These are phyloP conservation scores for Quercus agrifolia DNA, from an alignment of 306 rosid genomes.

Conservation along the genomic window DNA sequence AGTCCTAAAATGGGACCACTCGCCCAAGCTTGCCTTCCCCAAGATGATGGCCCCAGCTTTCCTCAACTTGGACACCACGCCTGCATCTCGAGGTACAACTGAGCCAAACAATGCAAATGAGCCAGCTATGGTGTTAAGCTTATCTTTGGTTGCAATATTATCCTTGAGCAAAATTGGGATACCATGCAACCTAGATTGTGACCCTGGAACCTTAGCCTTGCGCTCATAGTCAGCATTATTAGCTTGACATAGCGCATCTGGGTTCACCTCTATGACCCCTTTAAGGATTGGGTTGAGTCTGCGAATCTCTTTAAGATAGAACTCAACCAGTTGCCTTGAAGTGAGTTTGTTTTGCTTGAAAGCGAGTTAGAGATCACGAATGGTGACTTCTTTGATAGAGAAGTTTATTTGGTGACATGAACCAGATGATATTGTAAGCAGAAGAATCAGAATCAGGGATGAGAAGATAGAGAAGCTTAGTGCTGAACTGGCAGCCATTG, in stretches of 20 bases:
- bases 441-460: conserved; percentile 3
- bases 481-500: conserved; percentile 17
- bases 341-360: conserved; percentile 44
- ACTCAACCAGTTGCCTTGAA: conserved; percentile 54
- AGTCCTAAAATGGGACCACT: conserved; percentile 50
- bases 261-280: conserved; percentile 56
- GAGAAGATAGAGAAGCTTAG: background rate
- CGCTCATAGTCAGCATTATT: conserved; percentile 45
- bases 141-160: conserved; percentile 64
- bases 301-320: conserved; percentile 43
- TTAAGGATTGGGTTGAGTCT: conserved; percentile 37
- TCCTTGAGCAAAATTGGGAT: conserved; percentile 67
- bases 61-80: conserved; percentile 54
- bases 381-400: conserved; percentile 49
- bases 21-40: conserved; percentile 60
- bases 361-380: conserved; percentile 49
- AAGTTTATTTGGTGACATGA: background rate
- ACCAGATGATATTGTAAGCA: background rate
- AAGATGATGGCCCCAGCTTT: conserved; percentile 64
- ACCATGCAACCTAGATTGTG: conserved; percentile 47
- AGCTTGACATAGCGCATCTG: conserved; percentile 52
- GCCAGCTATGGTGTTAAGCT: conserved; percentile 61
- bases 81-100: conserved; percentile 60
- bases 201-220: background rate
- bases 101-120: conserved; percentile 62